phyloP scores from a whole-genome alignment of 2,329 filamentous ascomycete species.

The Seiridium unicorne region DNA sequence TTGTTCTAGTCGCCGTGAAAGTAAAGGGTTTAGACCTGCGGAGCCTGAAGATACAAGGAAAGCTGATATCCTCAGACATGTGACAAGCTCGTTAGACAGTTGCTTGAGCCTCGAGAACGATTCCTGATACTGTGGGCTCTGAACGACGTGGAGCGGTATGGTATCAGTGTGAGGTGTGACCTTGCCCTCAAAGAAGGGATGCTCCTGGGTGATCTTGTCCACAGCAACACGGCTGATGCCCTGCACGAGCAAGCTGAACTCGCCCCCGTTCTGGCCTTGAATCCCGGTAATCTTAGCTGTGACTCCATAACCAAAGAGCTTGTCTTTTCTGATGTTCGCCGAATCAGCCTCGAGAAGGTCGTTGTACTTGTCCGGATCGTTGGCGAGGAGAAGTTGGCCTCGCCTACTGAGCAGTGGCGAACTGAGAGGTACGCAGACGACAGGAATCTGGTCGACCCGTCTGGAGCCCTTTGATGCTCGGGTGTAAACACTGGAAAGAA shows the following conservation, averaged over 20 bases:
- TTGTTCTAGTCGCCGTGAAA: conserved; percentile 81
- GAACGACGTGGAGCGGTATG: conserved; percentile 18
- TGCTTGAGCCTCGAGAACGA: conserved; percentile 80
- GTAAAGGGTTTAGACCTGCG: conserved; percentile 72
- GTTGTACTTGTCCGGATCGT: conserved; percentile 53
- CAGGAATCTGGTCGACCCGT: conserved; percentile 66
- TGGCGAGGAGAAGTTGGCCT: conserved; percentile 73
- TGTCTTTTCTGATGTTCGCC: conserved; percentile 60
- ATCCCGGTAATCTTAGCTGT: conserved; percentile 76
- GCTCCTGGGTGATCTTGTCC: conserved; percentile 71
- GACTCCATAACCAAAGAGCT: conserved; percentile 82
- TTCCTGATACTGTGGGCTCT: conserved; percentile 42
- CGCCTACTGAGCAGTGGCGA: conserved; percentile 72
- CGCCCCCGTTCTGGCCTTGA: conserved; percentile 70
- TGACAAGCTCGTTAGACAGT: conserved; percentile 81
- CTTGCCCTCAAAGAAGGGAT: conserved; percentile 83
- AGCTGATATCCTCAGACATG: conserved; percentile 79
- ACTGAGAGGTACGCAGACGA: conserved; percentile 84
- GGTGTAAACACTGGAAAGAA: conserved; percentile 83
- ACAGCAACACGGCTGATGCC: conserved; percentile 76
- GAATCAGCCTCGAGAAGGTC: conserved; percentile 52
- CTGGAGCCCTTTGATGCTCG: conserved; percentile 67
- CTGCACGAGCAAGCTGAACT: conserved; percentile 84
- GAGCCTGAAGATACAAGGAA: conserved; percentile 69
- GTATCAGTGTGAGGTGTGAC: conserved; percentile 45